These are phyloP conservation scores for Hippophae gyantsensis DNA, from an alignment of 306 rosid species.

Conservation along the genomic window DNA sequence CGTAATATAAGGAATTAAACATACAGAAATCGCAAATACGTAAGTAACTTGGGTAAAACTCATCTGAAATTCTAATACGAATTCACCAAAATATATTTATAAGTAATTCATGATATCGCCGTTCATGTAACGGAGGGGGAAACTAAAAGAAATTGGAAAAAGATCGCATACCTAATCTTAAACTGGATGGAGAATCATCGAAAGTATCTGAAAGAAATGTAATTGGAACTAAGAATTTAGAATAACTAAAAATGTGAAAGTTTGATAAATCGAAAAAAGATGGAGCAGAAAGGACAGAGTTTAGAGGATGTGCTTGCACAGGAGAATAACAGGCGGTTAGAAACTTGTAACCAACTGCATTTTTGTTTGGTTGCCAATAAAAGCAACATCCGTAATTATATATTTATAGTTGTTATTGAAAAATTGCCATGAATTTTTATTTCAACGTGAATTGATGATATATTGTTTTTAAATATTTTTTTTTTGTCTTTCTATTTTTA, in stretches of 20 bases:
- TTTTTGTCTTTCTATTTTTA: no score
- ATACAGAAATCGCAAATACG: not conserved
- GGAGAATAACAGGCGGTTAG: conserved; percentile 33
- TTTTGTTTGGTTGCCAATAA: conserved; percentile 24
- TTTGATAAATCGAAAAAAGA: not conserved
- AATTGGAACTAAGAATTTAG: conserved; percentile 3
- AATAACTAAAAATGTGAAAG: not conserved
- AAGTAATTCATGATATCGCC: not conserved
- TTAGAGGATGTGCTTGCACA: conserved; percentile 18
- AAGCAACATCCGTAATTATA: not conserved
- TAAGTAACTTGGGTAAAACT: not conserved
- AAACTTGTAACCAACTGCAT: conserved; percentile 25
- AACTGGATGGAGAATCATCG: conserved; percentile 28
- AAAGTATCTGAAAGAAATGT: conserved; percentile 17
- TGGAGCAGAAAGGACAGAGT: conserved; percentile 26
- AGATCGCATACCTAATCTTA: conserved; percentile 31
- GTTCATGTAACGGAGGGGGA: no score
- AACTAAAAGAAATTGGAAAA: not conserved
- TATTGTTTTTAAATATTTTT: no score
- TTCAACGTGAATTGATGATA: no score
- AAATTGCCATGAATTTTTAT: no score
- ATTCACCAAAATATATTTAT: not conserved
- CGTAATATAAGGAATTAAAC: no score
- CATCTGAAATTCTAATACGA: not conserved
- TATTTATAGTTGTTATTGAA: no score